These are phyloP conservation scores for Rhizopogon salebrosus DNA, from an alignment of 768 basidiomycete genomes.

Conservation along the genomic window DNA sequence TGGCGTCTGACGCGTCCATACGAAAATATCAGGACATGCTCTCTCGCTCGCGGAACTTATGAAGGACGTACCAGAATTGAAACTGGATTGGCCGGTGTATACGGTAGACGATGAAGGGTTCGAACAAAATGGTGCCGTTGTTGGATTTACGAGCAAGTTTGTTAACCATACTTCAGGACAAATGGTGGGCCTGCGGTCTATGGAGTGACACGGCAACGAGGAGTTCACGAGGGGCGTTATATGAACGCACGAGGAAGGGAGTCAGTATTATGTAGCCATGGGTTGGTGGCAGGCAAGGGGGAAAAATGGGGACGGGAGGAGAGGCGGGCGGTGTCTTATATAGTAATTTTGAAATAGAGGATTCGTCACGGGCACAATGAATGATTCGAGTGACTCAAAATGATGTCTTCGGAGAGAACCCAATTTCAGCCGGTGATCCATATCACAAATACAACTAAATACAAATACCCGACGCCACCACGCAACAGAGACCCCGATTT, in stretches of 20 bases:
- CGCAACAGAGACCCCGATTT: background rate
- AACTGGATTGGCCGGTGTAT: slow-evolving; percentile 54
- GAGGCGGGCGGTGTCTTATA: slow-evolving; percentile 36
- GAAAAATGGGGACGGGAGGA: slow-evolving; percentile 11
- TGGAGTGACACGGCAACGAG: slow-evolving; percentile 18
- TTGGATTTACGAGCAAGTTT: slow-evolving; percentile 75
- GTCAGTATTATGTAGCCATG: slow-evolving; percentile 34
- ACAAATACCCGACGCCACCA: slow-evolving; percentile 12
- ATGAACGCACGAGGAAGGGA: slow-evolving; percentile 6
- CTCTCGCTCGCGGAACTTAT: no score
- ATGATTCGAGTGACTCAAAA: slow-evolving; percentile 29
- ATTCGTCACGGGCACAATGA: background rate
- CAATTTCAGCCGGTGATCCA: slow-evolving; percentile 15
- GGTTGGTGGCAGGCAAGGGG: slow-evolving; percentile 22
- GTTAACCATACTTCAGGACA: slow-evolving; percentile 66
- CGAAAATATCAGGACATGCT: slow-evolving; percentile 4
- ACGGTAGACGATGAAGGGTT: slow-evolving; percentile 83
- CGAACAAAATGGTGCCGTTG: slow-evolving; percentile 84
- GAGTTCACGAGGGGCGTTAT: slow-evolving; percentile 5
- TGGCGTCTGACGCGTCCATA: slow-evolving; percentile 15
- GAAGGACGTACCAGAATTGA: slow-evolving; percentile 14
- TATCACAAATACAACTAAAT: slow-evolving; percentile 17
- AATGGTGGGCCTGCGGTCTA: slow-evolving; percentile 23
- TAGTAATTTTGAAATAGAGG: slow-evolving; percentile 30
- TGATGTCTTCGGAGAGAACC: slow-evolving; percentile 25